Conservation (phyloP, 2,329 filamentous ascomycete species). For the Calonectria henricotiae region DNA sequence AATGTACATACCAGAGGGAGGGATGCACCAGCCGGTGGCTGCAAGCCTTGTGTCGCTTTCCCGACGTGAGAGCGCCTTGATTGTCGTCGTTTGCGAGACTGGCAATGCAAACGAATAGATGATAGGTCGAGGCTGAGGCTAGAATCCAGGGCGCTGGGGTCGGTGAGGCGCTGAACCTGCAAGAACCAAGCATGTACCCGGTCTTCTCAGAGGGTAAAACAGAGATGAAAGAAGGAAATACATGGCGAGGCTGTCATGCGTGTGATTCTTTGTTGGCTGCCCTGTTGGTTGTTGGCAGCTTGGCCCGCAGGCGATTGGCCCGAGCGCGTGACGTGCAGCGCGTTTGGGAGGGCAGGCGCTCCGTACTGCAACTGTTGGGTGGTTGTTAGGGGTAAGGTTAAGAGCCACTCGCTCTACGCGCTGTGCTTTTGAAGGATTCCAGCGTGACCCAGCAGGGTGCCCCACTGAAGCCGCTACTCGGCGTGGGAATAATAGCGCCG, state of each 20-base stretch:
- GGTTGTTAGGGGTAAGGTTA: conserved; percentile 3
- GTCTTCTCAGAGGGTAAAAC: conserved; percentile 19
- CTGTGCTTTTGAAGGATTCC: conserved; percentile 9
- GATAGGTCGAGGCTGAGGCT: conserved; percentile 7
- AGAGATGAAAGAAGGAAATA: conserved; percentile 36
- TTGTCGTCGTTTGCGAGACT: background rate
- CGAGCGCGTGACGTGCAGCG: conserved; percentile 36
- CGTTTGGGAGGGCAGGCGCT: conserved; percentile 8
- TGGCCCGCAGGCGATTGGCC: conserved; percentile 47
- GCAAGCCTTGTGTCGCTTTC: background rate
- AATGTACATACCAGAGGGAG: conserved; percentile 11
- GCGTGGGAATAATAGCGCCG: conserved; percentile 33
- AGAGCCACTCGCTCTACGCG: background rate
- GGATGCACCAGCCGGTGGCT: background rate
- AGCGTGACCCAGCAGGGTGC: conserved; percentile 1
- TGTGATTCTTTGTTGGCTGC: conserved; percentile 30
- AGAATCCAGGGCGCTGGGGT: conserved; percentile 24
- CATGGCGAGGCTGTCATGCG: conserved; percentile 44
- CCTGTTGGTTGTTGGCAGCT: conserved; percentile 32
- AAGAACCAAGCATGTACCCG: conserved; percentile 20
- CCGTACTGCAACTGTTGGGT: background rate
- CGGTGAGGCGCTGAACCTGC: conserved; percentile 18
- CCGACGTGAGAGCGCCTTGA: background rate
- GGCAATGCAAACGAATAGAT: background rate
- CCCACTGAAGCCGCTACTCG: conserved; percentile 25